Evolutionary conservation across 305 asterid species (phyloP).

Genomic region (Petunia hybrid): DNA sequence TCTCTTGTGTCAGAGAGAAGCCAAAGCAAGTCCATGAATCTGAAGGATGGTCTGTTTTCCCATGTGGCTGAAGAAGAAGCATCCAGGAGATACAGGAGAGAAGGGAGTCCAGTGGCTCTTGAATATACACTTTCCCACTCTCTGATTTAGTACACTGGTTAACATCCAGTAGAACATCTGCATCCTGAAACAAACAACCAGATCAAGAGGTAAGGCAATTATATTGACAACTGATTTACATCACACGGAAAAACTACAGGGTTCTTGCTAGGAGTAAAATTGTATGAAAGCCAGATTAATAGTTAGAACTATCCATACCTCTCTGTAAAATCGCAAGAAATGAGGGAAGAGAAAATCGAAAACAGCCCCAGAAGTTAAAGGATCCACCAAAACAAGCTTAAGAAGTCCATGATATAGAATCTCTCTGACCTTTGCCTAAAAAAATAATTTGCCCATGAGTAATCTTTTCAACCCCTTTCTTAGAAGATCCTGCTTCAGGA

Average conservation of each 20-base stretch:
- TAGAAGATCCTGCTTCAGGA: slow-evolving; percentile 13
- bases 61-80: slow-evolving; percentile 82
- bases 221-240: slow-evolving; percentile 20
- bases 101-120: slow-evolving; percentile 86
- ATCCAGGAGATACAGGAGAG: slow-evolving; percentile 83
- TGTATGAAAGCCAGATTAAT: not conserved
- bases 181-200: slow-evolving; percentile 55
- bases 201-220: not conserved
- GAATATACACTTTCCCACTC: slow-evolving; percentile 60
- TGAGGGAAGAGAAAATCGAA: slow-evolving; percentile 78
- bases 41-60: slow-evolving; percentile 58
- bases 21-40: slow-evolving; percentile 75
- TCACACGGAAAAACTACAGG: not conserved
- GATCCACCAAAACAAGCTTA: slow-evolving; percentile 87
- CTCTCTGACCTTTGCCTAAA: slow-evolving; percentile 72
- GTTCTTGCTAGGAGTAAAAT: slow-evolving; percentile 1
- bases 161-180: slow-evolving; percentile 58
- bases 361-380: slow-evolving; percentile 58
- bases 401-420: slow-evolving; percentile 70
- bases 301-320: slow-evolving; percentile 49
- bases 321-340: slow-evolving; percentile 73
- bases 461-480: slow-evolving; percentile 2
- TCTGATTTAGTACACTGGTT: slow-evolving; percentile 69
- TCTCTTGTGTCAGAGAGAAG: slow-evolving; percentile 82
- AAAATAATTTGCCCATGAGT: not conserved